phyloP scores from a whole-genome alignment of 306 rosid genomes.

The Abrus precatorius region DNA sequence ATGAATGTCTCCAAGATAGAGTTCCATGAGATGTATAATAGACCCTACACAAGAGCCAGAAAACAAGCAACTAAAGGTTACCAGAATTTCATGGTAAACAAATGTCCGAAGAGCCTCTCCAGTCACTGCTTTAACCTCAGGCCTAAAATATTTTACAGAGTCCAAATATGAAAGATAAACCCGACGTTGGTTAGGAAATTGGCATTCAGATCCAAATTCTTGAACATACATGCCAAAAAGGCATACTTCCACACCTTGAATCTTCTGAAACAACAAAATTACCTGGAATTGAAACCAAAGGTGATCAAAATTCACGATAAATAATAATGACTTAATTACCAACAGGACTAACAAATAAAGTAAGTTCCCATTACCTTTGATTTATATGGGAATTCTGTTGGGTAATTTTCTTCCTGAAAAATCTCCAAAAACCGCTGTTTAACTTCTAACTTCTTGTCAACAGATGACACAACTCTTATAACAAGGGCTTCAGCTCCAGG shows the following conservation, averaged over 20 bases:
- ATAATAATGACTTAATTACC: constrained; percentile 15
- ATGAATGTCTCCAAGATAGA: constrained; percentile 42
- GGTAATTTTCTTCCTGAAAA: constrained; percentile 96
- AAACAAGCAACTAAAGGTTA: constrained; percentile 43
- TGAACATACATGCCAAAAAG: constrained; percentile 99
- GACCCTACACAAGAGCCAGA: not conserved
- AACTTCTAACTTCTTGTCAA: constrained; percentile 97
- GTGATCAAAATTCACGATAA: constrained; percentile 15
- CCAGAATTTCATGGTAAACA: constrained; percentile 99
- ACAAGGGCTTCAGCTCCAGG: constrained; percentile 68
- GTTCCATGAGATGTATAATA: not conserved
- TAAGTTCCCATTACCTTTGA: constrained; percentile 75
- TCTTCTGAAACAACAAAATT: constrained; percentile 90
- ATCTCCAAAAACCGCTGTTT: constrained; percentile 93
- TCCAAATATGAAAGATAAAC: constrained; percentile 98
- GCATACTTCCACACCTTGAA: constrained; percentile 98
- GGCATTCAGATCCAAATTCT: constrained; percentile 95
- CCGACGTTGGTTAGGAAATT: constrained; percentile 95
- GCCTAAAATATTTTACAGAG: constrained; percentile 98
- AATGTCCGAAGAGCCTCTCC: constrained; percentile 98
- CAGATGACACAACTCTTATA: constrained; percentile 93
- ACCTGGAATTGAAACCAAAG: constrained; percentile 62
- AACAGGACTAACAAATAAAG: not conserved
- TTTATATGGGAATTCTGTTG: constrained; percentile 93
- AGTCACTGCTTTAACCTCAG: constrained; percentile 83